phyloP scores from a whole-genome alignment of 2,329 filamentous ascomycete species.

The Cladosporium sp. region DNA sequence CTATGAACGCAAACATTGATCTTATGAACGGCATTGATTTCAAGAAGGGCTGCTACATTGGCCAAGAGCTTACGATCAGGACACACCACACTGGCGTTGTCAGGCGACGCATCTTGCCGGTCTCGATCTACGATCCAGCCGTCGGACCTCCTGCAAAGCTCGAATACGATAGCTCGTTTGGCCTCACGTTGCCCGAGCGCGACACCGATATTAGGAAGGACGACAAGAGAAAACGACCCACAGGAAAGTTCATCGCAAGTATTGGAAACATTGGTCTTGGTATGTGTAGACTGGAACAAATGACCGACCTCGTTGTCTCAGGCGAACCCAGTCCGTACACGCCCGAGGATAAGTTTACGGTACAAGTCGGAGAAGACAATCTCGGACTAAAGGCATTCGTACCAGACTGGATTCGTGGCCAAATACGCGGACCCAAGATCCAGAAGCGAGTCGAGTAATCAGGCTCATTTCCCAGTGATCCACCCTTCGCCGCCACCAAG shows the following conservation, averaged over 20 bases:
- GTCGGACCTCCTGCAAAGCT: conserved; percentile 39
- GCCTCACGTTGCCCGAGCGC: conserved; percentile 19
- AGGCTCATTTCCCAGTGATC: conserved; percentile 1
- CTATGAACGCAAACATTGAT: conserved; percentile 87
- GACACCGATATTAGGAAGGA: conserved; percentile 50
- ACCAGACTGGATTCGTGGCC: conserved; percentile 64
- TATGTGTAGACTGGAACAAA: conserved; percentile 80
- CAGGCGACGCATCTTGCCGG: conserved; percentile 80
- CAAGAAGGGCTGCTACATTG: conserved; percentile 93
- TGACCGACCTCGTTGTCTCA: conserved; percentile 75
- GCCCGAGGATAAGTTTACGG: conserved; percentile 50
- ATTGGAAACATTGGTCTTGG: conserved; percentile 84
- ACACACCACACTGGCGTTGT: conserved; percentile 94
- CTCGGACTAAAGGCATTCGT: conserved; percentile 60
- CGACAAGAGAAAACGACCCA: conserved; percentile 57
- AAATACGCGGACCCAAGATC: conserved; percentile 37
- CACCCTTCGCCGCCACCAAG: conserved; percentile 25
- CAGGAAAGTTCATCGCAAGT: conserved; percentile 75
- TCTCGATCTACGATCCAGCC: conserved; percentile 61
- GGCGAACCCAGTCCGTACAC: conserved; percentile 61
- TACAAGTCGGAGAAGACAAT: conserved; percentile 22
- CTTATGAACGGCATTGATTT: conserved; percentile 83
- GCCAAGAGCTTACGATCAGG: conserved; percentile 92
- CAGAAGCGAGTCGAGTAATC: conserved; percentile 31
- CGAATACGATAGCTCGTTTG: conserved; percentile 39